Evolutionary conservation across 306 rosid species (phyloP), one percentile per base, ranked within the genome.

Genomic region (Dalbergia cochinchinensis): DNA sequence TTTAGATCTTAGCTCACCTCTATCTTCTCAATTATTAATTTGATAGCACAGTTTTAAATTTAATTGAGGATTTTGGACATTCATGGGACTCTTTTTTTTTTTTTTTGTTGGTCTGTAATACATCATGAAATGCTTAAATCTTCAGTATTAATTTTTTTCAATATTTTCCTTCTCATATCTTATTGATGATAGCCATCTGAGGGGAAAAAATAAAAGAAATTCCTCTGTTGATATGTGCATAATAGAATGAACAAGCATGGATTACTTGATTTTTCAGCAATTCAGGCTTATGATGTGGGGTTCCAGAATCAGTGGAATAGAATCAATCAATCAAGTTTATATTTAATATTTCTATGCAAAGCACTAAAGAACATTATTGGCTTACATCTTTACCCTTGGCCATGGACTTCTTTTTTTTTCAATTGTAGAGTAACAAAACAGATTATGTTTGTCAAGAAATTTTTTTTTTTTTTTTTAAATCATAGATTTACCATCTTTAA

Each of bases 81-180:
- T 63, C 59, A 15, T 12, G 71, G 22, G 33, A 16, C 44, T 51
- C 1, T 42, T 2, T 16, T 8, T 22, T 16, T 5, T 22, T 68
- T 11, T 33, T 2, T 45, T 42, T n/a, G n/a, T n/a, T n/a, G n/a
- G 7, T 65, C 9, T 41, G 8, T 47, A 15, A 15, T 62, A 16
- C 64, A 34, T 76, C 64, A 22, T 68, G 69, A 75, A 54, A 37
- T 60, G 47, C n/a, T 65, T 55, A 57, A 57, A 33, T 57, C 11
- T 35, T n/a, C 11, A 4, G 22, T 63, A 5, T 53, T 55, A 22
- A 9, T 8, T 66, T 2, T 44, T 39, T 62, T 44, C 45, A 18
- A 54, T 26, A 12, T 33, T 37, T 77, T 75, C 33, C 8, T 31
- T 73, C 14, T 55, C 20, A 9, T 80, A 19, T 33, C 69, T 73